Conservation (phyloP, 2,329 filamentous ascomycete species). For the Cladophialophora bantiana region DNA sequence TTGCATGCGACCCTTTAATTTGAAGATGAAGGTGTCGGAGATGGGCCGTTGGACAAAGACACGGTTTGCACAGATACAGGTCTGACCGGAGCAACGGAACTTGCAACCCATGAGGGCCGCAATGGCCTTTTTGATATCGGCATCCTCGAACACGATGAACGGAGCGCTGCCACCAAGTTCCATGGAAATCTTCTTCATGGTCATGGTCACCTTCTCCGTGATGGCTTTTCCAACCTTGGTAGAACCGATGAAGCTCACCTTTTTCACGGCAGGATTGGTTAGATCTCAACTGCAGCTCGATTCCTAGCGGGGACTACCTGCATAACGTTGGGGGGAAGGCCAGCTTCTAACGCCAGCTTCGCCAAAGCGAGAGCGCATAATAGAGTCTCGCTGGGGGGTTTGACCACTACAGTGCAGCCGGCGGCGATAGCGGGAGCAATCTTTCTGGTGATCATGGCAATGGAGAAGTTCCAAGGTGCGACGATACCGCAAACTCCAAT, state of each 20-base stretch:
- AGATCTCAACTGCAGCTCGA: not conserved
- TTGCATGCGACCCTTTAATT: conserved; percentile 74
- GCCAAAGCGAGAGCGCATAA: conserved; percentile 43
- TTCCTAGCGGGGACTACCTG: conserved; percentile 50
- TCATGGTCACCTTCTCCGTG: conserved; percentile 41
- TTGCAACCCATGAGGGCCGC: conserved; percentile 26
- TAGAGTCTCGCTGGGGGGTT: conserved; percentile 47
- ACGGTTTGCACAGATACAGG: conserved; percentile 68
- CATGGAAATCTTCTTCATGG: conserved; percentile 51
- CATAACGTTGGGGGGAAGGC: conserved; percentile 43
- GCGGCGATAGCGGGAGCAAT: conserved; percentile 46
- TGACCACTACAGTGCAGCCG: conserved; percentile 48
- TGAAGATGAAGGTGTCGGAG: conserved; percentile 74
- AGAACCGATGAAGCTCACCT: conserved; percentile 43
- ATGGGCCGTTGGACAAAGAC: conserved; percentile 79
- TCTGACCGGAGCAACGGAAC: conserved; percentile 36
- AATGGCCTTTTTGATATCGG: conserved; percentile 44
- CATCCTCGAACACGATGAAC: conserved; percentile 51
- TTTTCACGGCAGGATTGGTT: conserved; percentile 35
- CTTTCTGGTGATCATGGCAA: conserved; percentile 68
- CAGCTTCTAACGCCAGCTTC: conserved; percentile 44
- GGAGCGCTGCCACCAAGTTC: conserved; percentile 54
- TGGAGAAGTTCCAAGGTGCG: conserved; percentile 88
- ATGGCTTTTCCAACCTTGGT: conserved; percentile 45
- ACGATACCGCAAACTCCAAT: conserved; percentile 83